Percentiles rank a stretch among this genome's conserved stretches.
Conservation (phyloP, 2,329 filamentous ascomycete species). For the Orbilia blumenaviensis region DNA sequence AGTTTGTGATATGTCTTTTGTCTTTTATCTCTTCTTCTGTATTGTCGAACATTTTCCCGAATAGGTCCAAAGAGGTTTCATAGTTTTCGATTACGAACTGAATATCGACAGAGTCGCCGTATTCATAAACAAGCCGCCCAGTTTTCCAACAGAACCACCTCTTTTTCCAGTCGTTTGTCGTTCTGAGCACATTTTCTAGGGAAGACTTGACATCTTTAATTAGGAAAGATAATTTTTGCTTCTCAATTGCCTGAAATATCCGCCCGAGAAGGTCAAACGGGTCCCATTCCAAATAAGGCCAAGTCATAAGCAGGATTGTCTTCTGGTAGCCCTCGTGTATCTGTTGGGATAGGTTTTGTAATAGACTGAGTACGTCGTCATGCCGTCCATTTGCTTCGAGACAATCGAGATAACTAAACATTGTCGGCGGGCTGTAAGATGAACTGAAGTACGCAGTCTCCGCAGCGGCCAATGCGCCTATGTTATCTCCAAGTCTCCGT, state of each 20-base stretch:
- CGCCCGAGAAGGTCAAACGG: not conserved
- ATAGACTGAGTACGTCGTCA: not conserved
- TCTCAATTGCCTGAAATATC: not conserved
- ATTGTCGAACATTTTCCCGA: not conserved
- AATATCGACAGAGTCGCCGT: not conserved
- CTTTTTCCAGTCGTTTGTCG: not conserved
- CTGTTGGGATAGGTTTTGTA: not conserved
- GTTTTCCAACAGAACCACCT: slow-evolving; percentile 6
- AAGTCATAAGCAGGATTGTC: not conserved
- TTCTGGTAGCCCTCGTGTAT: not conserved
- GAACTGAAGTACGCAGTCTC: not conserved
- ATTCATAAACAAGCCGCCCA: not conserved
- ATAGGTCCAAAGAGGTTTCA: not conserved
- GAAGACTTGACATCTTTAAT: not conserved
- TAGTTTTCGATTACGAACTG: not conserved
- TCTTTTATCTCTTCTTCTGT: not conserved
- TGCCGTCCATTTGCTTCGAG: not conserved
- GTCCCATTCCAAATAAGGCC: not conserved
- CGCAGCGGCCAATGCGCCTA: not conserved
- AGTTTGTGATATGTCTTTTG: not conserved
- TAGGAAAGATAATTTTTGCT: not conserved
- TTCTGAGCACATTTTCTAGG: not conserved
- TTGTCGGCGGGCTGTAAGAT: not conserved
- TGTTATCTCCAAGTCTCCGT: not conserved
- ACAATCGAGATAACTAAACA: slow-evolving; percentile 1